phyloP scores from a whole-genome alignment of 2,329 filamentous ascomycete species.

The Ophiocordyceps camponoti-rufipedis region DNA sequence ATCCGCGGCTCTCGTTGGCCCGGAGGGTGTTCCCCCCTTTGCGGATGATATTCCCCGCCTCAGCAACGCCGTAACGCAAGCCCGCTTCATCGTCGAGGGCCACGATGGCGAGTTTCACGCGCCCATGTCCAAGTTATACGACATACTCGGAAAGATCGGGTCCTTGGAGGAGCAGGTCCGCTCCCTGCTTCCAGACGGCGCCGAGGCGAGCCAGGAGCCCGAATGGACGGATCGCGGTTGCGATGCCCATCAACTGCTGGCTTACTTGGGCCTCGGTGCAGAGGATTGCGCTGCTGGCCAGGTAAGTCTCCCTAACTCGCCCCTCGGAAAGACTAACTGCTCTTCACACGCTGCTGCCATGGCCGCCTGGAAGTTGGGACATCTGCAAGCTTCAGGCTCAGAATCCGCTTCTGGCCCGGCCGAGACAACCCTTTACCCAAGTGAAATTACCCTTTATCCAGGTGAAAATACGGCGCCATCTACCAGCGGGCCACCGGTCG shows the following conservation, averaged over 20 bases:
- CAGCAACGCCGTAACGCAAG: conserved; percentile 4
- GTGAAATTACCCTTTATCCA: not conserved
- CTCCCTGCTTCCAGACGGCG: conserved; percentile 6
- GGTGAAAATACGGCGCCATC: not conserved
- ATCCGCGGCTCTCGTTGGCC: not conserved
- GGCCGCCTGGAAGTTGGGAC: not conserved
- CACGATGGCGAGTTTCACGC: conserved; percentile 9
- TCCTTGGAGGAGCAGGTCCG: conserved; percentile 10
- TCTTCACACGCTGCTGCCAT: not conserved
- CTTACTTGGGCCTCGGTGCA: not conserved
- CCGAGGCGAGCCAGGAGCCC: conserved; percentile 1
- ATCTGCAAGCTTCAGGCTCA: not conserved
- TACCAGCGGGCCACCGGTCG: not conserved
- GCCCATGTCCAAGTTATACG: conserved; percentile 7
- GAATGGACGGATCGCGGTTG: not conserved
- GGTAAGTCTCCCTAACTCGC: not conserved
- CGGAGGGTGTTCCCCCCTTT: conserved; percentile 2
- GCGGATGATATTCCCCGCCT: conserved; percentile 3
- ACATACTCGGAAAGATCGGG: conserved; percentile 12
- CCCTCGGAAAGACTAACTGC: not conserved
- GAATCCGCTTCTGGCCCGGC: not conserved
- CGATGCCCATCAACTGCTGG: not conserved
- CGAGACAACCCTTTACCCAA: not conserved
- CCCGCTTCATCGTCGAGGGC: conserved; percentile 9
- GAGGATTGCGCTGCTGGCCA: not conserved